Evolutionary conservation across 192 early-diverging fungal genomes (phyloP).

Genomic region (Radiomyces spectabilis): DNA sequence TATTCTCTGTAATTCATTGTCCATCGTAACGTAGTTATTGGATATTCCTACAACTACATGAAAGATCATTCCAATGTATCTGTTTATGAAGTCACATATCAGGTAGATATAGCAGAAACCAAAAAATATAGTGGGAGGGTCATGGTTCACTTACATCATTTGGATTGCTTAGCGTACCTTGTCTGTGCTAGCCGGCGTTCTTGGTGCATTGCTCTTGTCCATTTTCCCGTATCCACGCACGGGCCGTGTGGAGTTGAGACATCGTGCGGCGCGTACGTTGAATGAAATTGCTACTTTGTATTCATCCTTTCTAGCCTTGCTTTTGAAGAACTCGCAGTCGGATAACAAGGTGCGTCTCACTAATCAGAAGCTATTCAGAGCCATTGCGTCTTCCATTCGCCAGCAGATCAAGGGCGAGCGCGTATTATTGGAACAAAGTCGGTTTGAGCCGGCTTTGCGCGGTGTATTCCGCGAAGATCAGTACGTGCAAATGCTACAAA

Average conservation of each 20-base stretch:
- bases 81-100: conserved; percentile 11
- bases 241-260: conserved; percentile 27
- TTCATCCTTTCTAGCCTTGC: conserved; percentile 21
- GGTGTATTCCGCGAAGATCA: conserved; percentile 22
- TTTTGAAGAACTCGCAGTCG: conserved; percentile 15
- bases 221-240: conserved; percentile 24
- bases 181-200: conserved; percentile 20
- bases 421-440: conserved; percentile 26
- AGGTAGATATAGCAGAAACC: not conserved
- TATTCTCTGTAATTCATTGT: not conserved
- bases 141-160: not conserved
- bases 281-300: conserved; percentile 27
- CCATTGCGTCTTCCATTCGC: conserved; percentile 18
- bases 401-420: conserved; percentile 23
- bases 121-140: not conserved
- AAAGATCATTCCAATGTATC: not conserved
- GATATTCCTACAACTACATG: conserved; percentile 10
- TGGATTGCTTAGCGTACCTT: conserved; percentile 16
- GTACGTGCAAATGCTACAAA: conserved; percentile 20
- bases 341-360: not conserved
- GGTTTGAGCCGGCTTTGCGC: conserved; percentile 29
- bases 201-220: conserved; percentile 20
- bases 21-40: conserved; percentile 11
- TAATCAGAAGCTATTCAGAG: conserved; percentile 21
- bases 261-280: conserved; percentile 20